Conservation (phyloP, 2,329 filamentous ascomycete genomes). For the Cordyceps pruinosa region DNA sequence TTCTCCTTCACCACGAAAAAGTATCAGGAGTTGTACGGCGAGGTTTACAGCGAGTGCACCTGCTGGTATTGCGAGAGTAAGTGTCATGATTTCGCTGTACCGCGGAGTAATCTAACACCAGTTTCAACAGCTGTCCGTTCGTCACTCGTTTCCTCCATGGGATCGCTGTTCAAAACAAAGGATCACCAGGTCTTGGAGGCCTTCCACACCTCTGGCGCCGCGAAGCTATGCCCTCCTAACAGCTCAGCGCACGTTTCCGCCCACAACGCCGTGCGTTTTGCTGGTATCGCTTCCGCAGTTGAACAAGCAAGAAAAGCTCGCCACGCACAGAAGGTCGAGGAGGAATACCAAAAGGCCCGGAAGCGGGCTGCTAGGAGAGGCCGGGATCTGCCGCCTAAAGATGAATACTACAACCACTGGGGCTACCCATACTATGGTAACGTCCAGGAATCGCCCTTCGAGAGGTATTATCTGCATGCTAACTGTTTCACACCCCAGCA, state of each 20-base stretch:
- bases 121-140: background rate
- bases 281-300: background rate
- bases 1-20: slow-evolving; percentile 68
- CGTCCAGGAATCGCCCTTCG: slow-evolving; percentile 8
- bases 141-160: background rate
- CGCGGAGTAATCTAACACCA: slow-evolving; percentile 28
- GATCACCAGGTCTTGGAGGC: slow-evolving; percentile 24
- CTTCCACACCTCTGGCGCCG: slow-evolving; percentile 42
- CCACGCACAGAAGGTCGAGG: slow-evolving; percentile 35
- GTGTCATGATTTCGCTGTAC: slow-evolving; percentile 33
- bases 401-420: slow-evolving; percentile 48
- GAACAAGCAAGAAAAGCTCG: slow-evolving; percentile 13
- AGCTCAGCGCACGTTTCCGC: slow-evolving; percentile 64
- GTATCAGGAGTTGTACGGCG: slow-evolving; percentile 58
- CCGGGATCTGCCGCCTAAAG: slow-evolving; percentile 37
- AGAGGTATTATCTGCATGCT: background rate
- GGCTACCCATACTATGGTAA: slow-evolving; percentile 40
- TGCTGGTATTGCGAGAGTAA: slow-evolving; percentile 76
- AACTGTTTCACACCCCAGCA: slow-evolving; percentile 19
- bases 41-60: slow-evolving; percentile 69
- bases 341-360: slow-evolving; percentile 49
- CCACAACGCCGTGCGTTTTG: slow-evolving; percentile 55
- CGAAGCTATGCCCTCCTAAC: slow-evolving; percentile 44
- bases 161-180: slow-evolving; percentile 26
- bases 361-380: slow-evolving; percentile 44